A percentile compares a stretch with the other conserved stretches of the same genome.
Conservation (phyloP, 1,284 basidiomycete species). For the Flammula alnicola region DNA sequence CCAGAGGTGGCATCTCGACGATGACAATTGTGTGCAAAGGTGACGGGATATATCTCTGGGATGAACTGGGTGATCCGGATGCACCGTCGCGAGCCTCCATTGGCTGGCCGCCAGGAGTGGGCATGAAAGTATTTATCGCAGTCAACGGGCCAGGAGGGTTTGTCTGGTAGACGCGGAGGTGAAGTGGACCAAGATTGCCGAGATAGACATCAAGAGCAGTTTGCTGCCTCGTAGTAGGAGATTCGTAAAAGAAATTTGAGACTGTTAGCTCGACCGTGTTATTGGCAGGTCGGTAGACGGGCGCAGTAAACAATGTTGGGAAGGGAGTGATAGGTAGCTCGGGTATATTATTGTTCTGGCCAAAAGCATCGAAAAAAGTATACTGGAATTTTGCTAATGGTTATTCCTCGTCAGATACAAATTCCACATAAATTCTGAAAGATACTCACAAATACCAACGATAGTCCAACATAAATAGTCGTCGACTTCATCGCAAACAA, state of each 20-base stretch:
- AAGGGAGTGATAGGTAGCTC: conserved; percentile 86
- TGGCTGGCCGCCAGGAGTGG: conserved; percentile 20
- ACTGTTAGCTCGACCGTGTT: conserved; percentile 84
- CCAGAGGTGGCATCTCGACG: conserved; percentile 76
- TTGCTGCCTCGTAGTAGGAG: conserved; percentile 64
- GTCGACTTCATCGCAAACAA: conserved; percentile 85
- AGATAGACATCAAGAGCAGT: conserved; percentile 87
- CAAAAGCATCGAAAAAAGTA: conserved; percentile 91
- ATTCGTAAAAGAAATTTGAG: conserved; percentile 82
- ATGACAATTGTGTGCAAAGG: conserved; percentile 76
- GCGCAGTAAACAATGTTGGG: conserved; percentile 83
- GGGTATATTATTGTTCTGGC: conserved; percentile 75
- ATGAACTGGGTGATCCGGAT: conserved; percentile 19
- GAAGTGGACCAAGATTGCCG: conserved; percentile 86
- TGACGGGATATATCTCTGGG: conserved; percentile 53
- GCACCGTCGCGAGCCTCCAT: conserved; percentile 26
- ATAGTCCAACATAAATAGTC: conserved; percentile 97
- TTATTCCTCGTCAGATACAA: conserved; percentile 22
- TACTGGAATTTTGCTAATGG: conserved; percentile 85
- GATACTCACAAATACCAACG: conserved; percentile 86
- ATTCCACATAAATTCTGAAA: conserved; percentile 13
- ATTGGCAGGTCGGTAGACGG: conserved; percentile 70
- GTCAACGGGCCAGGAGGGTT: conserved; percentile 68
- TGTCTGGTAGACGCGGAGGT: conserved; percentile 71
- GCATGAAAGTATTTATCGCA: conserved; percentile 58